Percentiles rank a stretch among this genome's conserved stretches.
Conservation (phyloP, 768 basidiomycete species). For the Fibroporia radiculosa region DNA sequence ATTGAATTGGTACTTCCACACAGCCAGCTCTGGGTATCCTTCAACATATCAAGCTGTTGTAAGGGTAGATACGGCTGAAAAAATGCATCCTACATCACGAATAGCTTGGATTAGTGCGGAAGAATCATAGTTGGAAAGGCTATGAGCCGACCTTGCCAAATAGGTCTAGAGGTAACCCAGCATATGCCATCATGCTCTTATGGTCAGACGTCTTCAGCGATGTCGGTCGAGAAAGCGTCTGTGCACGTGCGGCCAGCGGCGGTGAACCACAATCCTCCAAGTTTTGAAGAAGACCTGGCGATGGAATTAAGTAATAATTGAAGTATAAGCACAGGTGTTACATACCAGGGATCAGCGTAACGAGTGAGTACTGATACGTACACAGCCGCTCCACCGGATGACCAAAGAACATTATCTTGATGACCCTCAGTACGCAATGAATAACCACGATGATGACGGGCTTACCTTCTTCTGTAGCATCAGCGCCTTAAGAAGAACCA, state of each 20-base stretch:
- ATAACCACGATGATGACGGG: conserved; percentile 1
- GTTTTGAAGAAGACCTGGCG: conserved; percentile 78
- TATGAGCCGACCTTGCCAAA: conserved; percentile 65
- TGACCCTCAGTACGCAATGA: conserved; percentile 5
- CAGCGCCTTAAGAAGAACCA: conserved; percentile 90
- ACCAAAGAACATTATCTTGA: conserved; percentile 93
- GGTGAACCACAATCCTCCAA: conserved; percentile 92
- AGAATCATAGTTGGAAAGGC: not conserved
- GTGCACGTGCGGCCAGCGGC: conserved; percentile 52
- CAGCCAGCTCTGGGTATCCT: conserved; percentile 75
- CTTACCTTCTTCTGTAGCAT: conserved; percentile 88
- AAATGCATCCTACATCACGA: conserved; percentile 65
- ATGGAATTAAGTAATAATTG: not conserved
- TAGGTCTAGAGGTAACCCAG: conserved; percentile 90
- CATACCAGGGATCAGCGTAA: conserved; percentile 85
- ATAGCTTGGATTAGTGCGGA: not conserved
- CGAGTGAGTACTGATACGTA: conserved; percentile 96
- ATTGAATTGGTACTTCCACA: conserved; percentile 96
- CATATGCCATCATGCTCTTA: conserved; percentile 83
- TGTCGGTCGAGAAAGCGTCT: conserved; percentile 63
- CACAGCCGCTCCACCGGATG: conserved; percentile 94
- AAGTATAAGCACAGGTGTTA: too few relatives aligned
- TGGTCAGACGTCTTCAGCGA: conserved; percentile 84
- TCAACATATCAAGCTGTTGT: conserved; percentile 88
- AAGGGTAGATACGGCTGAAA: conserved; percentile 97